phyloP scores from a whole-genome alignment of 345 rosid genomes.

The Pugionium dolabratum region DNA sequence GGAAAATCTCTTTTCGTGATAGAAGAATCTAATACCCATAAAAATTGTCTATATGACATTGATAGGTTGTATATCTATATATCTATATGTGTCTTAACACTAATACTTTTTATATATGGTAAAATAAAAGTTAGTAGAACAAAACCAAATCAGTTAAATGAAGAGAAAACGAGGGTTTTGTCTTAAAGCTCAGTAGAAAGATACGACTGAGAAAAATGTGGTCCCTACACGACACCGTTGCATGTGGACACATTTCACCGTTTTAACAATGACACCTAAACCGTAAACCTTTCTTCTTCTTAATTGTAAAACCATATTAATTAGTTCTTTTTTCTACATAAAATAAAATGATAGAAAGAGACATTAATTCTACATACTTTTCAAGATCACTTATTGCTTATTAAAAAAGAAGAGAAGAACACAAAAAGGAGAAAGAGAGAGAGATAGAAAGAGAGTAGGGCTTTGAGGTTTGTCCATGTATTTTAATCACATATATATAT shows the following conservation, averaged over 20 bases:
- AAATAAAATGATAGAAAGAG: conserved; percentile 18
- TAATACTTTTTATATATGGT: neutral
- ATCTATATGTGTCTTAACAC: neutral
- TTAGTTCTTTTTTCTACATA: neutral
- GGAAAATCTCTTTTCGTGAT: too few species aligned
- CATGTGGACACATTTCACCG: conserved; percentile 59
- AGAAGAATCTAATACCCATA: conserved; percentile 1
- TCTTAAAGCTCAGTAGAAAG: conserved; percentile 44
- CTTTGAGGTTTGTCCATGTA: conserved; percentile 43
- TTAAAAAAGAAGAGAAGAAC: conserved; percentile 25
- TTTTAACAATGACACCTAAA: conserved; percentile 45
- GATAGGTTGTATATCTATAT: neutral
- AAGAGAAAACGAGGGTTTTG: conserved; percentile 45
- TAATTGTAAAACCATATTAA: conserved; percentile 19
- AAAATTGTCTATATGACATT: too few species aligned
- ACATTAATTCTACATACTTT: conserved; percentile 34
- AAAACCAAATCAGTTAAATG: conserved; percentile 39
- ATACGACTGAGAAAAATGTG: conserved; percentile 39
- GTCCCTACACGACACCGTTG: conserved; percentile 47
- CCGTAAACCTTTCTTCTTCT: conserved; percentile 38
- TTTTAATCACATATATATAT: conserved; percentile 15
- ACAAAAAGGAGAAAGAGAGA: conserved; percentile 25
- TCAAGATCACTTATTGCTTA: conserved; percentile 36
- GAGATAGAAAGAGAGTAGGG: conserved; percentile 37
- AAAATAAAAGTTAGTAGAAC: conserved; percentile 26